Evolutionary conservation across 768 basidiomycete species (phyloP), one percentile per base, ranked within the genome.

Genomic region (Boletus vermiculosoides): DNA sequence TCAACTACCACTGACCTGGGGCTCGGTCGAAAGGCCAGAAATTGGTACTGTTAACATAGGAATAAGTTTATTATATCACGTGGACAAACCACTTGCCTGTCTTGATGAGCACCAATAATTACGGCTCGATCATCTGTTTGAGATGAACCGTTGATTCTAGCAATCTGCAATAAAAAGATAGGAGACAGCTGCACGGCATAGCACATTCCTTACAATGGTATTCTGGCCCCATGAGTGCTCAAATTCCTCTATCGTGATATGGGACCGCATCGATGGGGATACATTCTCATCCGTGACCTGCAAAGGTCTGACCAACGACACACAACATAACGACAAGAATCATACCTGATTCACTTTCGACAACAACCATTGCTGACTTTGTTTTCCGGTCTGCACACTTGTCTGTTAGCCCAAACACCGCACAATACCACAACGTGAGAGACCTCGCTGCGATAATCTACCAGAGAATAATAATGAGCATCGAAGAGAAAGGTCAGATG

Each of bases 191-290:
- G n/a, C 30, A 45, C 8, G 53, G 22, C 2, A 45, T 18, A 28
- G 30, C 40, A 42, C 36, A 37, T 18, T 10, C 69, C 84, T 57
- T 67, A 88, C 86, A 58, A 92, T 84, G 50, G 82, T 81, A 71
- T 89, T 87, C 78, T 97, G 94, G 11, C 86, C 87, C 94, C 93
- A 94, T 3, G 83, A 73, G 69, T 94, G 92, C 48, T 74, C 54
- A 63, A 94, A 93, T 70, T 92, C 92, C 25, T 78, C 74, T 55
- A 93, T 71, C 7, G 80, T 80, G 63, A 96, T 90, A 16, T 71
- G 63, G 45, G 79, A 65, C 45, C 74, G 80, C 48, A 93, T 73
- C 33, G 78, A 76, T 41, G 82, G 69, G 5, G 85, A 80, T 15
- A 85, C 89, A 56, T 76, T 83, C 62, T 86, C 69, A 37, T 73